phyloP scores from a whole-genome alignment of 1,139 yeast species.

The Scheffersomyces segobiensis region DNA sequence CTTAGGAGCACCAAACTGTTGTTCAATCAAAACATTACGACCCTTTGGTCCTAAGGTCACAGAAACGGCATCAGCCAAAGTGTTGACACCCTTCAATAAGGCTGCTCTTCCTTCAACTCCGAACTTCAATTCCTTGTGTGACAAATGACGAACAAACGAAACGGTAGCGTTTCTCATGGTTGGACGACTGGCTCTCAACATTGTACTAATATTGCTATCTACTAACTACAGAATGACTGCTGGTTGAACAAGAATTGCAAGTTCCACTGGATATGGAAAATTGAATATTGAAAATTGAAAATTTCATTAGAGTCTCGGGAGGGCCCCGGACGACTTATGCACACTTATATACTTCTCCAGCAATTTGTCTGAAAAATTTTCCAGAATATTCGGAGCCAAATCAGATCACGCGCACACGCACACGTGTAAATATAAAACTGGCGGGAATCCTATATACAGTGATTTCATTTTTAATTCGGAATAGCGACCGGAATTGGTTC shows the following conservation, averaged over 20 bases:
- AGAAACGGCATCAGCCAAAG: conserved; percentile 94
- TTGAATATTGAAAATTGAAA: background rate
- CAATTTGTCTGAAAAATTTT: background rate
- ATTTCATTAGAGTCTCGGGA: background rate
- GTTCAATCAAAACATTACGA: conserved; percentile 95
- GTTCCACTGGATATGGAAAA: background rate
- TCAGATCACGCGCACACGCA: background rate
- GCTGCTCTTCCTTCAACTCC: conserved; percentile 99
- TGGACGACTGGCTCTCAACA: conserved; percentile 62
- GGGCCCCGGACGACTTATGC: background rate
- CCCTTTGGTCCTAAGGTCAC: conserved; percentile 99
- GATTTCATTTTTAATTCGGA: too few species aligned
- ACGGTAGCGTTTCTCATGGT: conserved; percentile 38
- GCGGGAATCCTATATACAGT: too few species aligned
- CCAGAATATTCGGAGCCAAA: background rate
- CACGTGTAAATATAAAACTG: too few species aligned
- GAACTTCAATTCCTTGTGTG: conserved; percentile 95
- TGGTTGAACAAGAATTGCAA: background rate
- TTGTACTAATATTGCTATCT: conserved; percentile 14
- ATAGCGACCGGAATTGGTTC: too few species aligned
- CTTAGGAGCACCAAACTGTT: conserved; percentile 95
- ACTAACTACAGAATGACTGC: background rate
- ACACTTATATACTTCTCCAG: background rate
- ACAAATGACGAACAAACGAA: conserved; percentile 54
- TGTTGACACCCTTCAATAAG: conserved; percentile 90